Conservation (phyloP, 2,329 filamentous ascomycete genomes). For the Coniochaeta prunicola region DNA sequence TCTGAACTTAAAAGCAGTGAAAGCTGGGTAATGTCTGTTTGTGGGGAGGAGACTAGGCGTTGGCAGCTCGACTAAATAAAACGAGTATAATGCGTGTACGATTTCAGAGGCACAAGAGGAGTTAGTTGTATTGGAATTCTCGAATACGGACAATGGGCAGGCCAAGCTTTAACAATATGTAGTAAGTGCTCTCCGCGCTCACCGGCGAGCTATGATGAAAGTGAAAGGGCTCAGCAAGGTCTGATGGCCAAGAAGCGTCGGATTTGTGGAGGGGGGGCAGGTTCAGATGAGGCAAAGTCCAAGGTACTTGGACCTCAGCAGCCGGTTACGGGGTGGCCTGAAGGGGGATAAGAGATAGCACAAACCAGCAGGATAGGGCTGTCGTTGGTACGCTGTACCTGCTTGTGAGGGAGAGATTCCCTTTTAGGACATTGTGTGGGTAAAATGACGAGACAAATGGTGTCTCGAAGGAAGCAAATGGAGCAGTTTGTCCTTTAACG, state of each 20-base stretch:
- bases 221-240: slow-evolving; percentile 6
- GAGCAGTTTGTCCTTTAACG: background rate
- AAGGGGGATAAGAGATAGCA: too few species aligned
- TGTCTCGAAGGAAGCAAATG: background rate
- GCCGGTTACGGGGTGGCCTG: background rate
- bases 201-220: slow-evolving; percentile 5
- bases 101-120: background rate
- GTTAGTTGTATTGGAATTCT: slow-evolving; percentile 3
- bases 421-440: background rate
- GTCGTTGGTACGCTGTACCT: background rate
- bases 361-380: too few species aligned
- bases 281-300: background rate
- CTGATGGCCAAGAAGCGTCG: slow-evolving; percentile 6
- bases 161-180: slow-evolving; percentile 11
- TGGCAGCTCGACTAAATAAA: background rate
- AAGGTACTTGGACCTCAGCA: background rate
- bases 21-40: background rate
- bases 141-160: slow-evolving; percentile 5
- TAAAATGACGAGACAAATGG: background rate
- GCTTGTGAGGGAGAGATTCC: background rate
- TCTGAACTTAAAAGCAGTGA: background rate
- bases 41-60: background rate
- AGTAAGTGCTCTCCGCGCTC: slow-evolving; percentile 3
- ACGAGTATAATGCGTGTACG: background rate
- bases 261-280: background rate